Evolutionary conservation across 257 asterid species (phyloP).

Genomic region (Pogostemon cablin): DNA sequence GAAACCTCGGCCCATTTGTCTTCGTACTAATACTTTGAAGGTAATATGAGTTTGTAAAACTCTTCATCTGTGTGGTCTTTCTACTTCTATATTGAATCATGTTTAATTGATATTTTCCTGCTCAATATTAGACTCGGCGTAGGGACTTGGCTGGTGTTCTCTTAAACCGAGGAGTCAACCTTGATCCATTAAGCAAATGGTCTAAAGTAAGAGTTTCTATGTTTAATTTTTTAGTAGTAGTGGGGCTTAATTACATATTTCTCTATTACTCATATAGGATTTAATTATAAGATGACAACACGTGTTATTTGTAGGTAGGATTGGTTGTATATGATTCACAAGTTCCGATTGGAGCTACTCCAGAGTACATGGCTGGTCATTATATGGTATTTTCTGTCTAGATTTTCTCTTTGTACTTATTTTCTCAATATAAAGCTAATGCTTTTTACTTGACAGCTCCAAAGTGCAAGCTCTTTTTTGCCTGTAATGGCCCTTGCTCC

Average conservation of each 20-base stretch:
- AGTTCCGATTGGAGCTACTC: constrained; percentile 98
- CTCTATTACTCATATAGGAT: constrained; percentile 12
- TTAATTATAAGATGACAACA: background rate
- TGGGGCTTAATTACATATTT: background rate
- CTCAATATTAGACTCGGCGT: constrained; percentile 71
- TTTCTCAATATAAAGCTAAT: constrained; percentile 34
- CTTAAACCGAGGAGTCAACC: constrained; percentile 92
- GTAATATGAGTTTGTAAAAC: constrained; percentile 37
- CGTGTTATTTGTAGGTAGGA: constrained; percentile 65
- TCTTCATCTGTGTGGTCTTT: background rate
- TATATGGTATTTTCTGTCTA: constrained; percentile 69
- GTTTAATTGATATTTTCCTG: constrained; percentile 26
- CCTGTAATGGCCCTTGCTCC: constrained; percentile 99
- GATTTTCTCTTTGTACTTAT: constrained; percentile 17
- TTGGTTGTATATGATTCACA: constrained; percentile 93
- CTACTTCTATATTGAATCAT: constrained; percentile 16
- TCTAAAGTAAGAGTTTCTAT: constrained; percentile 68
- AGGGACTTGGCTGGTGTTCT: constrained; percentile 97
- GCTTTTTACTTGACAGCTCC: constrained; percentile 58
- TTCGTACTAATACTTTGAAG: constrained; percentile 90
- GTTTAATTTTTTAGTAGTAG: background rate
- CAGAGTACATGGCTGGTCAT: constrained; percentile 98
- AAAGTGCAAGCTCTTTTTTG: constrained; percentile 92
- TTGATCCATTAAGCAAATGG: constrained; percentile 97
- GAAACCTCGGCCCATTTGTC: constrained; percentile 88